phyloP scores from a whole-genome alignment of 129 eudicot genomes.

The Lactuca saligna region DNA sequence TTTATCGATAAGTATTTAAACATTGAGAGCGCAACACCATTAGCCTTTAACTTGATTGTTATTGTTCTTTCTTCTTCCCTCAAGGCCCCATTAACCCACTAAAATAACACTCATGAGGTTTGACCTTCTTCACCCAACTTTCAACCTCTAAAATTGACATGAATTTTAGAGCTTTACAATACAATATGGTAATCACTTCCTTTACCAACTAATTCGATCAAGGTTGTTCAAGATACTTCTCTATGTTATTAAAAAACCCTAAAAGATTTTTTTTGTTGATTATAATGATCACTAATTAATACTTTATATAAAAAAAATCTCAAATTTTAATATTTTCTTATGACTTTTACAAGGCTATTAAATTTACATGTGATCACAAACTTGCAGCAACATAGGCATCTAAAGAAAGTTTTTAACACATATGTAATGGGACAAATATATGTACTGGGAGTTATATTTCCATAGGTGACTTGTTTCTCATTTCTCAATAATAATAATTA shows the following conservation, averaged over 20 bases:
- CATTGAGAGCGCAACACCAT: background rate
- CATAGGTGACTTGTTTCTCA: too few relatives aligned
- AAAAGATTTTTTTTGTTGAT: background rate
- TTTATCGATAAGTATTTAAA: background rate
- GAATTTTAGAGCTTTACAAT: conserved; percentile 29
- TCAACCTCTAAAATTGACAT: conserved; percentile 26
- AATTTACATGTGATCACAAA: background rate
- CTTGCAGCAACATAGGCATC: background rate
- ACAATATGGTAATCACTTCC: conserved; percentile 1
- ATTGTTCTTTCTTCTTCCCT: conserved; percentile 10
- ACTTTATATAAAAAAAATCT: too few relatives aligned
- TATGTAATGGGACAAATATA: too few relatives aligned
- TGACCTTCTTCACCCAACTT: conserved; percentile 31
- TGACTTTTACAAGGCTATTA: background rate
- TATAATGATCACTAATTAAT: background rate
- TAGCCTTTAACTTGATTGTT: conserved; percentile 9
- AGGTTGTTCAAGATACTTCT: conserved; percentile 23
- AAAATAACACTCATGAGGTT: conserved; percentile 27
- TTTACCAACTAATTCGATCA: background rate
- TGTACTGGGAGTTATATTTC: too few relatives aligned
- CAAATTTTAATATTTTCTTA: too few relatives aligned
- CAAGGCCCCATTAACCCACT: conserved; percentile 33
- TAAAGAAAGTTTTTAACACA: background rate
- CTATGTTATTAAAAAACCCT: conserved; percentile 2
- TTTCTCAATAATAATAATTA: too few relatives aligned